Evolutionary conservation across 176 grass and related monocot species (phyloP), one percentile per base, ranked within the genome.

Genomic region (Carex kokanica): DNA sequence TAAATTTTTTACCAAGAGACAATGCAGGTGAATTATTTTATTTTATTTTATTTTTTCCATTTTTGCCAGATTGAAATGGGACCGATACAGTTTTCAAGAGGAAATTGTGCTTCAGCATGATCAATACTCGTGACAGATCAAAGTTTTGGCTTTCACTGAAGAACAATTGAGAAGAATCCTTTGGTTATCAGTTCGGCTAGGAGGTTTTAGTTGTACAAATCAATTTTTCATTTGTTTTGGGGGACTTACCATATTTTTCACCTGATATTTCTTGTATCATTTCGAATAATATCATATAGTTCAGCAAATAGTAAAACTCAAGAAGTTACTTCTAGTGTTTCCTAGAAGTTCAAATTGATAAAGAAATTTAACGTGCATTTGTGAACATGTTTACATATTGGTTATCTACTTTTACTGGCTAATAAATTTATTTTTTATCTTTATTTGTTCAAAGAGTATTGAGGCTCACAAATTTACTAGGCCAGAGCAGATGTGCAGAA

Each of bases 21-120:
- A 93, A 70, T 99, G 97, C 84, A 88, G 86, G 38, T 99, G 86
- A 92, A 38, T 68, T 78, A 16, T 85, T 72, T 51, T 31, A 80
- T 87, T 87, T 53, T n/a, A n/a, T n/a, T 87, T 88, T 27, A 25
- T 72, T 72, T 58, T 34, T 25, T 25, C 0, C 25, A 25, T 27
- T 27, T 36, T 40, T 6, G 40, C 32, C 5, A 58, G 14, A 82
- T 11, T 65, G 81, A 53, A 67, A 64, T 71, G 51, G 79, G 52
- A 83, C 2, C 25, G 70, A 3, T 71, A 34, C 57, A 15, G 47
- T 64, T 74, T 74, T 75, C 45, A 38, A 60, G 57, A 45, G 43
- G 10, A 54, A 56, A 31, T 78, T 31, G 71, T 53, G 71, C 20
- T 16, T 74, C 71, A 29, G 71, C 45, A 53, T 53, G 71, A 74